phyloP scores from a whole-genome alignment of 345 rosid species.

The Noccaea bulbosa region DNA sequence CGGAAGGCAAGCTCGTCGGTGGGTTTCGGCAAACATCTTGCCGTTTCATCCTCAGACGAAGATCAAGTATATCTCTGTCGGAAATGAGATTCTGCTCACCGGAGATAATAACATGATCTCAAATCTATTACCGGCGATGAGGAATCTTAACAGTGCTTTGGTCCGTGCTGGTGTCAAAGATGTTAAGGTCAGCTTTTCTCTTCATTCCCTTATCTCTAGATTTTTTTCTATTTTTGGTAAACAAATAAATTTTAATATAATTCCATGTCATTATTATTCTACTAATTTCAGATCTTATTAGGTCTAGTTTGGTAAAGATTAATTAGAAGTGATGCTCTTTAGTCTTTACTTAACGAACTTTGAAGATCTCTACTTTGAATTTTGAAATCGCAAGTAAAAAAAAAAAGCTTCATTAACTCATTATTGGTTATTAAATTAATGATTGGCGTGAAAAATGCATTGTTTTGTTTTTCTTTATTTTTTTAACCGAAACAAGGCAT shows the following conservation, averaged over 20 bases:
- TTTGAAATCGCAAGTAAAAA: not conserved
- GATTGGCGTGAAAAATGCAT: conserved; percentile 20
- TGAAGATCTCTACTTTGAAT: not conserved
- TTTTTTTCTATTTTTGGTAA: conserved; percentile 4
- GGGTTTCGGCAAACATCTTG: conserved; percentile 60
- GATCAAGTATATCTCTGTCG: conserved; percentile 65
- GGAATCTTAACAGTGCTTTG: conserved; percentile 58
- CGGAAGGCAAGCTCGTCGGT: conserved; percentile 48
- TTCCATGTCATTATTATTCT: not conserved
- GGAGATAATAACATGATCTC: conserved; percentile 47
- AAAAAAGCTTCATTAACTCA: not conserved
- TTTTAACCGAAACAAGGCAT: not conserved
- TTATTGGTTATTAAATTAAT: not conserved
- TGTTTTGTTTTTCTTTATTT: not conserved
- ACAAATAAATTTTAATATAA: not conserved
- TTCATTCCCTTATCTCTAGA: not conserved
- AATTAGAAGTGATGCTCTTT: not conserved
- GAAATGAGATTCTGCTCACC: conserved; percentile 67
- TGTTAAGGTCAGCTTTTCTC: conserved; percentile 56
- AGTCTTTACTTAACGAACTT: not conserved
- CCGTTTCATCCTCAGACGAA: conserved; percentile 75
- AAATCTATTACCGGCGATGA: conserved; percentile 78
- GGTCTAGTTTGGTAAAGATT: not conserved
- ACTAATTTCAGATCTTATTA: not conserved
- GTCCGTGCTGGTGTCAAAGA: conserved; percentile 55